Evolutionary conservation across 139 green algal genomes (phyloP).

Genomic region (Coelastrella sp.): DNA sequence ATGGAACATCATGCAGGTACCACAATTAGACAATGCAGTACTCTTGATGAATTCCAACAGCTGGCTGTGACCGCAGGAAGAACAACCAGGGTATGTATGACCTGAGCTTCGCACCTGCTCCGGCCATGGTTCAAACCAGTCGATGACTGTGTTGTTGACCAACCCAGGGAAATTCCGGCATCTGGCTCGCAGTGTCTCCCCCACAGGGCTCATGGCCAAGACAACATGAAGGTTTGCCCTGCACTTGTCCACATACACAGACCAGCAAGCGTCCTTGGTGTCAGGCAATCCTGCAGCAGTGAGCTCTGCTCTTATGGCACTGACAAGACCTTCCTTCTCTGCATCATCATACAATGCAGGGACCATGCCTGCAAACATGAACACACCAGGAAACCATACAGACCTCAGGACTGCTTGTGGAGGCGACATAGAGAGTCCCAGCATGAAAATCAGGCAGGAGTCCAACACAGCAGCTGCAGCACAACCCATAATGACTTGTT

Average conservation of each 20-base stretch:
- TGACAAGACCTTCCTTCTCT: constrained; percentile 83
- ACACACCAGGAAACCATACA: too few species aligned
- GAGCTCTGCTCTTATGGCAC: constrained; percentile 74
- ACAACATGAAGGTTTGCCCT: constrained; percentile 88
- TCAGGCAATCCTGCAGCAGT: constrained; percentile 75
- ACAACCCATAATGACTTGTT: too few species aligned
- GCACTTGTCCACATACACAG: constrained; percentile 81
- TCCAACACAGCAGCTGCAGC: too few species aligned
- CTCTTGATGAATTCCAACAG: too few species aligned
- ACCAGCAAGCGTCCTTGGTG: constrained; percentile 88
- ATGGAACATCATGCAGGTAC: too few species aligned
- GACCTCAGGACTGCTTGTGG: too few species aligned
- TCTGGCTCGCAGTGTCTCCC: constrained; percentile 86
- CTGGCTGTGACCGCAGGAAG: too few species aligned
- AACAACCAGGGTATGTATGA: too few species aligned
- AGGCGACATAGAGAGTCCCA: too few species aligned
- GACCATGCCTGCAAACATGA: constrained; percentile 75
- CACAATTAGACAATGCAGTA: too few species aligned
- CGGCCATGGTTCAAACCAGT: constrained; percentile 94
- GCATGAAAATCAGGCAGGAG: too few species aligned
- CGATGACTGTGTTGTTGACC: constrained; percentile 92
- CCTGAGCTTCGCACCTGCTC: constrained; percentile 66
- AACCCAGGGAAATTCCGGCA: constrained; percentile 88
- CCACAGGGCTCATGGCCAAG: constrained; percentile 88
- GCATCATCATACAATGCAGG: constrained; percentile 85